Evolutionary conservation across 192 early-diverging fungal genomes (phyloP), one percentile per base, ranked within the genome.

Genomic region (Umbelopsis sp.): DNA sequence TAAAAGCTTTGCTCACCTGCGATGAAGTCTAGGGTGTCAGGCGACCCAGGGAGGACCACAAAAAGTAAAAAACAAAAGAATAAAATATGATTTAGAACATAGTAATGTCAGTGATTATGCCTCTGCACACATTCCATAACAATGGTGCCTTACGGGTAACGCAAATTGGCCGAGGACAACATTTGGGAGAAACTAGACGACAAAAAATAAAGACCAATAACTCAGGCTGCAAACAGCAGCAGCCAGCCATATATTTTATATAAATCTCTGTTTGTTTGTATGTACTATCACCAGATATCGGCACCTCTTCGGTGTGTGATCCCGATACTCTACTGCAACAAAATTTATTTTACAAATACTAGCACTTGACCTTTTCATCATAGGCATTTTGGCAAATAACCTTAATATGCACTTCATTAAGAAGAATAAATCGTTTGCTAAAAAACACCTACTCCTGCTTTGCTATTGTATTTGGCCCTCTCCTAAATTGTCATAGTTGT

Each of bases 81-180:
- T 30, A 30, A 2, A 30, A 30, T 30, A 30, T 1, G 27, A 30
- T 30, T 30, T 3, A 30, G 27, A 30, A 30, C 27, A 30, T 61
- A 49, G 20, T 25, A 4, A 61, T 15, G 7, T n/a, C 30, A 61
- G 25, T 58, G 9, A 61, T 61, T 15, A 33, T 25, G 53, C 27
- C 15, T 1, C 6, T 25, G 25, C 27, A 61, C 27, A 35, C 15
- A 61, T 37, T 3, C 0, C 6, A 12, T 6, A 4, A 0, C 5
- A 6, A 41, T 41, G 5, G 12, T 15, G 51, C 11, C 55, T 61
- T 61, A 61, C 55, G 55, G 55, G 13, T 61, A 61, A 7, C 55
- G 55, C 55, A 61, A 61, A 25, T 61, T 61, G 55, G 55, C 55
- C 30, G 55, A 61, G 16, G 55, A 33, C 55, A 61, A 13, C 55